These are phyloP conservation scores for Phytophthora constricta DNA, from an alignment of 352 stramenopile genomes.

Conservation along the genomic window DNA sequence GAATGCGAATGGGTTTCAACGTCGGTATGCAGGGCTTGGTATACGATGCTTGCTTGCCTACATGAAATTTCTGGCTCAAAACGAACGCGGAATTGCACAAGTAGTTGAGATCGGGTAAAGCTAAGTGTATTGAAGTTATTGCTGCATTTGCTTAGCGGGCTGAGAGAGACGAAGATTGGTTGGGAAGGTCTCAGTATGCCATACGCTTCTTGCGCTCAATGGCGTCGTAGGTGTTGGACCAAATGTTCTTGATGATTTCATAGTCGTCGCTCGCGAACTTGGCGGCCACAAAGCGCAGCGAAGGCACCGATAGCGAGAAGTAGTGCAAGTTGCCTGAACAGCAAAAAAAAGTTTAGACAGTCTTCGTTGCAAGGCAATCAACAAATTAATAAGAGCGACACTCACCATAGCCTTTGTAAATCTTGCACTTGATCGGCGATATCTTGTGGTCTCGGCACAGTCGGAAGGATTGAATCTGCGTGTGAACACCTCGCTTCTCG, in stretches of 20 bases:
- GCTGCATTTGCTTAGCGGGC: not conserved
- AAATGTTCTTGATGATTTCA: slow-evolving; percentile 83
- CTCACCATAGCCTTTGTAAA: slow-evolving; percentile 86
- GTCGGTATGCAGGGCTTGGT: too few relatives aligned
- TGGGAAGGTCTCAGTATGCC: slow-evolving; percentile 31
- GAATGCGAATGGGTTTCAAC: too few relatives aligned
- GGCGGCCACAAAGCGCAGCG: slow-evolving; percentile 78
- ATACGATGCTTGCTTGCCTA: too few relatives aligned
- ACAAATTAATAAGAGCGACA: not conserved
- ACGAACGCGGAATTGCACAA: too few relatives aligned
- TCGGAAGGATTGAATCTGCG: slow-evolving; percentile 86
- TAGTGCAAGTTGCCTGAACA: slow-evolving; percentile 86
- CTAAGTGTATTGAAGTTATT: not conserved
- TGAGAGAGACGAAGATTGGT: not conserved
- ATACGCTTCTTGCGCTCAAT: slow-evolving; percentile 88
- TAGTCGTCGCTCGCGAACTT: slow-evolving; percentile 89
- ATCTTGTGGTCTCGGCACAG: slow-evolving; percentile 87
- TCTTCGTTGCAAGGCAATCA: not conserved
- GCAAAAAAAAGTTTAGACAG: too few relatives aligned
- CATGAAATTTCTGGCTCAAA: too few relatives aligned
- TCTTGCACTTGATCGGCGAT: slow-evolving; percentile 87
- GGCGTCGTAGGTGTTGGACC: slow-evolving; percentile 80
- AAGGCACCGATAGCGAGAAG: slow-evolving; percentile 83
- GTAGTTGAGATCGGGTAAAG: too few relatives aligned
- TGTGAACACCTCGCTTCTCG: slow-evolving; percentile 83